phyloP scores from a whole-genome alignment of 2,329 filamentous ascomycete species.

The Penicillium sp. region DNA sequence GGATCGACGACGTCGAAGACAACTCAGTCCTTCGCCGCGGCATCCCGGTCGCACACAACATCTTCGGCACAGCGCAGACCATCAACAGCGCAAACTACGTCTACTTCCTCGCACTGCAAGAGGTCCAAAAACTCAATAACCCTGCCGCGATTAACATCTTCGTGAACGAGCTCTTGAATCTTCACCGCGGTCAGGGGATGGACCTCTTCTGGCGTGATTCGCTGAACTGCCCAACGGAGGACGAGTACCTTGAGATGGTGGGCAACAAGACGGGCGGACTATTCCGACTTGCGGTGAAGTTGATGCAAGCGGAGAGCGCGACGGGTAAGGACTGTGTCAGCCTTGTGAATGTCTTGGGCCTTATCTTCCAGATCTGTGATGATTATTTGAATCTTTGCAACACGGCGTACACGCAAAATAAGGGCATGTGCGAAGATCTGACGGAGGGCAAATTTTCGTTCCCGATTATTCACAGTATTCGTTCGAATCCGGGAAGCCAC shows the following conservation, averaged over 20 bases:
- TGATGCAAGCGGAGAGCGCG: slow-evolving; percentile 47
- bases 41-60: slow-evolving; percentile 50
- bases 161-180: slow-evolving; percentile 47
- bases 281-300: slow-evolving; percentile 47
- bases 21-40: slow-evolving; percentile 50
- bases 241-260: slow-evolving; percentile 52
- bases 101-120: slow-evolving; percentile 48
- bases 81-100: slow-evolving; percentile 55
- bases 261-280: slow-evolving; percentile 52
- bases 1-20: slow-evolving; percentile 54
- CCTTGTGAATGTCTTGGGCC: slow-evolving; percentile 64
- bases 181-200: slow-evolving; percentile 51
- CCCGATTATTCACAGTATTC: slow-evolving; percentile 91
- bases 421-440: slow-evolving; percentile 91
- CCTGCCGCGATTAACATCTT: slow-evolving; percentile 46
- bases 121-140: slow-evolving; percentile 43
- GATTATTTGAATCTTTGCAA: slow-evolving; percentile 86
- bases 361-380: slow-evolving; percentile 52
- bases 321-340: slow-evolving; percentile 50
- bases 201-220: slow-evolving; percentile 53
- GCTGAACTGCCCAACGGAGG: slow-evolving; percentile 47
- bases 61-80: slow-evolving; percentile 53
- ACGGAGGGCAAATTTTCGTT: slow-evolving; percentile 98
- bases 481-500: slow-evolving; percentile 59
- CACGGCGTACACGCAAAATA: slow-evolving; percentile 78